A percentile compares a stretch with the other conserved stretches of the same genome.
Conservation (phyloP, 2,329 filamentous ascomycete species). For the Sporothrix pseudoabietina region DNA sequence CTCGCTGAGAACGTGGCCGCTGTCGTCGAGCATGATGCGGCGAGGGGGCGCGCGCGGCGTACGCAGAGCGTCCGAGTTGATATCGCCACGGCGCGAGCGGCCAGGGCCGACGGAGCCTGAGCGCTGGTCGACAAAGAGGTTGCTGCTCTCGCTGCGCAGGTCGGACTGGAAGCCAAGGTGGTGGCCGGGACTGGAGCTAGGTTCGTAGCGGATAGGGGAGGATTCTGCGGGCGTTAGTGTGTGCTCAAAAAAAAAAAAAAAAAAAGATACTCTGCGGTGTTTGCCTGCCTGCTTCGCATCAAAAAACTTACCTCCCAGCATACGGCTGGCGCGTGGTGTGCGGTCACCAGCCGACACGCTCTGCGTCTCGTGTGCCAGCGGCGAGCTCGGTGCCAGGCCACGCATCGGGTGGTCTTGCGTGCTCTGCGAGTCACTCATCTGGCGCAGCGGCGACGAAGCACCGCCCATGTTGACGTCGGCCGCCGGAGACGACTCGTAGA, state of each 20-base stretch:
- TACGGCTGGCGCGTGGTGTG: constrained; percentile 69
- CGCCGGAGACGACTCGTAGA: constrained; percentile 60
- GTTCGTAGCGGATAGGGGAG: constrained; percentile 86
- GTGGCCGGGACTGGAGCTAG: constrained; percentile 83
- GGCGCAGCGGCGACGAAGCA: constrained; percentile 57
- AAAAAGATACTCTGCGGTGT: neutral
- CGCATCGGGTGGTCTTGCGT: constrained; percentile 41
- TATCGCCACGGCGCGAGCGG: constrained; percentile 71
- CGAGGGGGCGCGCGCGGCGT: constrained; percentile 56
- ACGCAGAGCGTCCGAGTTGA: constrained; percentile 75
- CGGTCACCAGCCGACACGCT: constrained; percentile 59
- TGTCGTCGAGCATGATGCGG: constrained; percentile 59
- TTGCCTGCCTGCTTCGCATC: neutral
- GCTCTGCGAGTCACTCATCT: constrained; percentile 61
- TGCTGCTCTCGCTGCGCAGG: constrained; percentile 79
- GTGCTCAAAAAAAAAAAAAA: neutral
- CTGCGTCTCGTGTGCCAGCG: constrained; percentile 61
- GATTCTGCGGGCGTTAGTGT: constrained; percentile 63
- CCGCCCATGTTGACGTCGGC: constrained; percentile 25
- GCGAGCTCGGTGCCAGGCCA: constrained; percentile 56
- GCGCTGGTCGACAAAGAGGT: constrained; percentile 74
- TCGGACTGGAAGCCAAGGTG: constrained; percentile 62
- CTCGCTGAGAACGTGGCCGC: constrained; percentile 60
- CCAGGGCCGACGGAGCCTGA: constrained; percentile 58
- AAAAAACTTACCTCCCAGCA: constrained; percentile 59